Conservation (phyloP, 2,329 filamentous ascomycete genomes). For the Pseudogymnoascus sp. region DNA sequence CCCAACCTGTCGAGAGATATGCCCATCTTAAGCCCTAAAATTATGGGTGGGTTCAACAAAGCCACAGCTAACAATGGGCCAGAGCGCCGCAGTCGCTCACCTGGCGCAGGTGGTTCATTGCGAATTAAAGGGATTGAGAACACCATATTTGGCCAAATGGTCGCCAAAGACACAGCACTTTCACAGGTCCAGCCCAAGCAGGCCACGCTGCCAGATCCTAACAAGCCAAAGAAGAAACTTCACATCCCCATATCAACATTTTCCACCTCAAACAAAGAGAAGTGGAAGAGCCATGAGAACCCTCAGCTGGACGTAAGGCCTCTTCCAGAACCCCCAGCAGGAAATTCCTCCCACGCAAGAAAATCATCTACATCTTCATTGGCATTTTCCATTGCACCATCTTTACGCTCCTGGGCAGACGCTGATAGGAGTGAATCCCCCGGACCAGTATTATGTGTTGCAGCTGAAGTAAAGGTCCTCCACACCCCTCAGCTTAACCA, state of each 20-base stretch:
- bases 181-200: slow-evolving; percentile 9
- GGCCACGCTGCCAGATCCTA: not conserved
- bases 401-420: slow-evolving; percentile 4
- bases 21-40: not conserved
- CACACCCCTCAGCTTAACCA: not conserved
- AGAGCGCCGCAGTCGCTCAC: not conserved
- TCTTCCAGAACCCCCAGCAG: not conserved
- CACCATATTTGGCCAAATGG: slow-evolving; percentile 10
- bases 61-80: not conserved
- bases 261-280: slow-evolving; percentile 1
- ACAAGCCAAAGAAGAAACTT: slow-evolving; percentile 12
- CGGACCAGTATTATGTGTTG: slow-evolving; percentile 16
- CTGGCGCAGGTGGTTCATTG: not conserved
- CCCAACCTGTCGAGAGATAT: not conserved
- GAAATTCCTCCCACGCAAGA: not conserved
- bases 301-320: slow-evolving; percentile 18
- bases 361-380: not conserved
- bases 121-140: not conserved
- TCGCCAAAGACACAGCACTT: slow-evolving; percentile 1
- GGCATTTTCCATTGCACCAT: not conserved
- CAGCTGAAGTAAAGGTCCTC: slow-evolving; percentile 12
- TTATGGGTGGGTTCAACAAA: not conserved
- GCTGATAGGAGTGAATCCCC: slow-evolving; percentile 14
- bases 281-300: not conserved
- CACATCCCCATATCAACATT: not conserved